Evolutionary conservation across 306 rosid genomes (phyloP).

Genomic region (Trifolium dubium): DNA sequence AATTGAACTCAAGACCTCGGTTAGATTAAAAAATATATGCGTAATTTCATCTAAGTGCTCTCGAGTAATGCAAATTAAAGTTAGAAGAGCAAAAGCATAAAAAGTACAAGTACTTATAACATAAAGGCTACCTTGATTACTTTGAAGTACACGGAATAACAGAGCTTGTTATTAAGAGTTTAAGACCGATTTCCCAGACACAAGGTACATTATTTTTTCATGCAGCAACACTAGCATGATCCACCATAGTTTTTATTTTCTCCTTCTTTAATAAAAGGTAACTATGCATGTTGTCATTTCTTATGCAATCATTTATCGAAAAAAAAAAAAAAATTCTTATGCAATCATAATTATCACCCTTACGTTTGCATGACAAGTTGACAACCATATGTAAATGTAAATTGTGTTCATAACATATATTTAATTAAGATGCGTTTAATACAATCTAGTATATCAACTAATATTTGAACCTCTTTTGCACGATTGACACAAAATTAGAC

Average conservation of each 20-base stretch:
- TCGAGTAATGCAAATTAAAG: background rate
- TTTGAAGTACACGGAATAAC: constrained; percentile 13
- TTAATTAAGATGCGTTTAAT: too few relatives aligned
- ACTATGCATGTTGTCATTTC: constrained; percentile 50
- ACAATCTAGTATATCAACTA: too few relatives aligned
- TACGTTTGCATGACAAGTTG: constrained; percentile 43
- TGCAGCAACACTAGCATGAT: constrained; percentile 38
- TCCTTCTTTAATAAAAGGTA: constrained; percentile 40
- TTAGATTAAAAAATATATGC: too few relatives aligned
- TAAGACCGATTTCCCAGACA: constrained; percentile 73
- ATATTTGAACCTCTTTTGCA: too few relatives aligned
- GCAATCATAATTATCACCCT: constrained; percentile 47
- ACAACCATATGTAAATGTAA: background rate
- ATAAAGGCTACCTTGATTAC: constrained; percentile 44
- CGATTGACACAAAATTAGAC: too few relatives aligned
- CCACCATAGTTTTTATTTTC: constrained; percentile 39
- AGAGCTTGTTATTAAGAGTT: constrained; percentile 63
- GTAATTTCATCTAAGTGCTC: too few relatives aligned
- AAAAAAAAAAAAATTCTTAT: too few relatives aligned
- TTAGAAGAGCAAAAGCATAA: constrained; percentile 1
- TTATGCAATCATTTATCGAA: constrained; percentile 56
- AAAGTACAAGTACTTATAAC: constrained; percentile 34
- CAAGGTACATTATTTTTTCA: constrained; percentile 48
- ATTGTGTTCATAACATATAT: too few relatives aligned
- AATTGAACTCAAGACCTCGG: too few relatives aligned